Evolutionary conservation across 768 basidiomycete genomes (phyloP), one percentile per base, ranked within the genome.

Genomic region (Leccinum aurantiacum): DNA sequence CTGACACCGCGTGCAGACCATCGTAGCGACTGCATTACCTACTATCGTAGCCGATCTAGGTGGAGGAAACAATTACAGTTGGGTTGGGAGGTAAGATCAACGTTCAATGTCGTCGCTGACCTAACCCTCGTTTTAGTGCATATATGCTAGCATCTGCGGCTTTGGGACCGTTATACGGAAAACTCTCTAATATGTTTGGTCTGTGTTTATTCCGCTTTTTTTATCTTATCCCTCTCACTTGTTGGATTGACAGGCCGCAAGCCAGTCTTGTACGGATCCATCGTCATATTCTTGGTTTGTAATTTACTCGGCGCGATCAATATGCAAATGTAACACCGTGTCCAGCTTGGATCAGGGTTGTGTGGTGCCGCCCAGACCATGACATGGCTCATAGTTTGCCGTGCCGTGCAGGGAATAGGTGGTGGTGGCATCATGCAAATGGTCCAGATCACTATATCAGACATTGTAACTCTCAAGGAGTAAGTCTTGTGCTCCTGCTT

Each of bases 11-110:
- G 47, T n/a, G 7, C 22, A 80, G 78, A 79, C 78, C 8, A 78
- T 80, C 52, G 79, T 82, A 3, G 73, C 80, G 0, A 83, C 80
- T 13, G 81, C 83, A 4, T 67, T 83, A 14, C 82, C 83, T 2
- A 82, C 81, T 1, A 82, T 83, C 31, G 78, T 79, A 7, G 70
- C 71, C 3, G 72, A 79, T 41, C 69, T 84, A 1, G 77, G 79
- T 17, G 79, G 78, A 3, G 78, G 77, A 1, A 75, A 72, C 17
- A 76, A 78, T 7, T 83, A 83, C 60, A 74, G 78, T 14, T 83
- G 82, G 82, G 79, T 83, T 9, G 79, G 80, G 47, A 80, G 74
- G 78, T 78, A 54, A 14, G 65, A 53, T 46, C 35, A 15, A 31
- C 15, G 8, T 13, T 35, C 15, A 13, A 13, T 57, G 17, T 50